Base-by-base conservation (phyloP, 2,329 filamentous ascomycete species). In the Aspergillus sp. region DNA sequence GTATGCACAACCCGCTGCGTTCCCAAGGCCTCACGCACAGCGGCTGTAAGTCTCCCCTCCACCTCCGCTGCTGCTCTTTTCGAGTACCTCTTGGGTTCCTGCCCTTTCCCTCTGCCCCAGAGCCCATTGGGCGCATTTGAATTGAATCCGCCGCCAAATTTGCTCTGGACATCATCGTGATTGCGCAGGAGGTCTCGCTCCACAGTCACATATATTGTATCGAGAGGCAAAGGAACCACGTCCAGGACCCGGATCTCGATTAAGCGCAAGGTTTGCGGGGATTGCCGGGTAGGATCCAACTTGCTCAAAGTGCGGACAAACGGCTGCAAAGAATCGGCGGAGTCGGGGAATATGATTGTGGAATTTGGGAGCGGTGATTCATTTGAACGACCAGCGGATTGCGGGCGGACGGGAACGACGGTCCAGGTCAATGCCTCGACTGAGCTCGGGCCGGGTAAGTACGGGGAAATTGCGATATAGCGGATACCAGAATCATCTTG, bases 171-270 rank as follows among this genome's bases (percentile, higher is more conserved):
- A 70, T 92, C 87, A 68, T 96, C 90, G 44, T 96, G 78, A 67
- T 90, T 87, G 63, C 87, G 86, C 41, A 95, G 84, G 6, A 93
- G 82, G 56, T 95, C 88, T 48, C 86, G 89, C 69, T 97, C 92
- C 6, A 97, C 81, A 49, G 85, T 91, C 57, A 98, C 90, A 70
- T 91, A 96, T 15, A 98, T 84, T 0, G 90, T 91, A 59, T 97
- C 91, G 24, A 98, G 78, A 2, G 87, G 83, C 24, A 98, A 76
- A 2, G 93, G 90, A 8, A 88, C 83, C 7, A 95, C 90, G 70
- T 96, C 89, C 57, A 96, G 80, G 24, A 96, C 83, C 57, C 91
- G 81, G 61, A 98, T 89, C 73, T 97, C 93, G 62, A 97, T 89
- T 8, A 89, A 86, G 62, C 86, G 85, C 65, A 91, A 87, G 64